Evolutionary conservation across 2,329 filamentous ascomycete genomes (phyloP).

Genomic region (Blastomyces silverae): DNA sequence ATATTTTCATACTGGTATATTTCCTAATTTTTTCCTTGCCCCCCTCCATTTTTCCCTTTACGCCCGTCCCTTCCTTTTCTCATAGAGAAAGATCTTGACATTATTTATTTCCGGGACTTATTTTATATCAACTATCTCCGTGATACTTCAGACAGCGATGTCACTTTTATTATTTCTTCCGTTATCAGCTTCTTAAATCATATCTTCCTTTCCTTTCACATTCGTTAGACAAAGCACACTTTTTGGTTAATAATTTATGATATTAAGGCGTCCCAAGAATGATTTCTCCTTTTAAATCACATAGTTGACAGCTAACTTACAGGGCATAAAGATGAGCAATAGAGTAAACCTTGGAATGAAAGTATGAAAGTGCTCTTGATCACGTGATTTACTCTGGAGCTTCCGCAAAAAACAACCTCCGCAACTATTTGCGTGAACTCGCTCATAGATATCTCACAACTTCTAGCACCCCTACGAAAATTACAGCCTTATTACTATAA

Average conservation of each 20-base stretch:
- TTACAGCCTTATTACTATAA: background rate
- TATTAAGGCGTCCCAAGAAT: too few species aligned
- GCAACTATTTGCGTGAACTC: background rate
- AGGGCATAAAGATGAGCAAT: too few species aligned
- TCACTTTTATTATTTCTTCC: too few species aligned
- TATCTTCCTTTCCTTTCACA: too few species aligned
- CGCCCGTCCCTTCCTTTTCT: background rate
- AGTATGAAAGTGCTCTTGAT: too few species aligned
- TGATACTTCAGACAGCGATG: background rate
- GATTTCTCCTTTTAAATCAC: too few species aligned
- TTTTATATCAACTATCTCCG: background rate
- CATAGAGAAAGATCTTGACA: background rate
- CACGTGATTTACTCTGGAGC: too few species aligned
- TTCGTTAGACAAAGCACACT: too few species aligned
- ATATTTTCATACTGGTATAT: background rate
- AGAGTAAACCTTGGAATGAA: too few species aligned
- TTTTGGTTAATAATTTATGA: too few species aligned
- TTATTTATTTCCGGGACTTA: background rate
- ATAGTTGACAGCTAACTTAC: too few species aligned
- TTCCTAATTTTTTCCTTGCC: constrained; percentile 8
- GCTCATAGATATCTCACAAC: background rate
- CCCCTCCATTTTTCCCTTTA: background rate
- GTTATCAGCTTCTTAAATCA: too few species aligned
- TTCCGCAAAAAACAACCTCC: background rate
- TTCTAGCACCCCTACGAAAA: background rate